A percentile compares a stretch with the other conserved stretches of the same genome.
Conservation (phyloP, 179 eudicot species). For the Beta macrorhiza region DNA sequence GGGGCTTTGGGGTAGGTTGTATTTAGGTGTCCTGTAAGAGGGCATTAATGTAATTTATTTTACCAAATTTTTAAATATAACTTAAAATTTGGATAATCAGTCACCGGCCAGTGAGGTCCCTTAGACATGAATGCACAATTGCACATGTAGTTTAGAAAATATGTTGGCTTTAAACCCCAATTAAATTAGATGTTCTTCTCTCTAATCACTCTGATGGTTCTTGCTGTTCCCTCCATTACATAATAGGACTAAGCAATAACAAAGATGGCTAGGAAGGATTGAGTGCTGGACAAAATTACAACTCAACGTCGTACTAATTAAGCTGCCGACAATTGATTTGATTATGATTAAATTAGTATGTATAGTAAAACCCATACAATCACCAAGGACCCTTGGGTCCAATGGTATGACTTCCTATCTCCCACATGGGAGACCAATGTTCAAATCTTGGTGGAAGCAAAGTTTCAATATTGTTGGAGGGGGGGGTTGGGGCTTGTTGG, state of each 20-base stretch:
- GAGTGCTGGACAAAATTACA: slow-evolving; percentile 6
- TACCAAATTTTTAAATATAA: neutral
- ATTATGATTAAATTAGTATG: neutral
- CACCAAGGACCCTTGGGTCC: too few relatives aligned
- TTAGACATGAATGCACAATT: slow-evolving; percentile 28
- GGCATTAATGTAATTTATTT: too few relatives aligned
- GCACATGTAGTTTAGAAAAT: slow-evolving; percentile 30
- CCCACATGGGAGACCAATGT: too few relatives aligned
- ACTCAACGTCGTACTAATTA: slow-evolving; percentile 15
- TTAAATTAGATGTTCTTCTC: neutral
- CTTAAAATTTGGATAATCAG: slow-evolving; percentile 16
- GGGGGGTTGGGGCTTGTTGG: too few relatives aligned
- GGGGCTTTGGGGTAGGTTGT: too few relatives aligned
- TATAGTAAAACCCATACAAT: too few relatives aligned
- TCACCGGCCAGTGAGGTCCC: slow-evolving; percentile 13
- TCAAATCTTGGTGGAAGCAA: too few relatives aligned
- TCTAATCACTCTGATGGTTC: slow-evolving; percentile 4
- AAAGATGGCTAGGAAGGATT: neutral
- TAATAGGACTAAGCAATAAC: neutral
- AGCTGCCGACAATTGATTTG: neutral
- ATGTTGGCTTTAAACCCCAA: slow-evolving; percentile 21
- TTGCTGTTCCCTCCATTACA: slow-evolving; percentile 14
- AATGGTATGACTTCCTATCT: too few relatives aligned
- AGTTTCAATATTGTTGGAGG: too few relatives aligned
- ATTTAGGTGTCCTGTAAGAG: too few relatives aligned